A percentile compares a stretch with the other conserved stretches of the same genome.
These are phyloP conservation scores for Russula emetica DNA, from an alignment of 768 basidiomycete species.

Conservation along the genomic window DNA sequence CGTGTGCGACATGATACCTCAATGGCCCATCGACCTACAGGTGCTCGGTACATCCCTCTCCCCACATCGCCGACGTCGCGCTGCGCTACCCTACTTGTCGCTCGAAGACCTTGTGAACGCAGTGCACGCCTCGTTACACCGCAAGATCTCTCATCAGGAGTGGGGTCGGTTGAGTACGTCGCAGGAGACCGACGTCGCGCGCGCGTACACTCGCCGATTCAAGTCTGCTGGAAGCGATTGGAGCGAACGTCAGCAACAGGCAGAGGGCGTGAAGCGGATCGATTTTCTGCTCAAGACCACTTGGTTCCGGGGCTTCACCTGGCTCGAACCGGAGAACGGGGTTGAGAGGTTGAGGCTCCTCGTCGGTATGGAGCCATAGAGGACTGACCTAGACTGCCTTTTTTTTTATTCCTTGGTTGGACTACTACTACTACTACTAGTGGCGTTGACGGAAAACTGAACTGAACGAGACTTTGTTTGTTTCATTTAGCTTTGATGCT, in stretches of 20 bases:
- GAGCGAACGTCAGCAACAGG: constrained; percentile 16
- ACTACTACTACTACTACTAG: too few relatives aligned
- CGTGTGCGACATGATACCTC: constrained; percentile 24
- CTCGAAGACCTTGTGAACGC: constrained; percentile 25
- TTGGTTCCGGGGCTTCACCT: constrained; percentile 26
- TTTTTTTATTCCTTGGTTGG: neutral
- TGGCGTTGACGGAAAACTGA: neutral
- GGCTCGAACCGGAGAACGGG: constrained; percentile 23
- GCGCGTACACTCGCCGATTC: constrained; percentile 28
- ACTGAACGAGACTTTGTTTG: constrained; percentile 3
- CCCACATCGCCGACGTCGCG: constrained; percentile 22
- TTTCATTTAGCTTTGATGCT: neutral
- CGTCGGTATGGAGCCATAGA: constrained; percentile 16
- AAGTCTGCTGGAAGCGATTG: constrained; percentile 18
- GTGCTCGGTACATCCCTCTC: constrained; percentile 23
- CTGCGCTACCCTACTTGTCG: constrained; percentile 22
- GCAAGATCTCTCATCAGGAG: constrained; percentile 28
- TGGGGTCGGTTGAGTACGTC: constrained; percentile 21
- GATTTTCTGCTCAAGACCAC: constrained; percentile 24
- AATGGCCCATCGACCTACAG: constrained; percentile 27
- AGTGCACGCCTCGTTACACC: constrained; percentile 23
- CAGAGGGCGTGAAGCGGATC: constrained; percentile 28
- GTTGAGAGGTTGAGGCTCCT: constrained; percentile 24
- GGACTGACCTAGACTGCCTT: neutral
- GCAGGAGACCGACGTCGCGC: constrained; percentile 27